Evolutionary conservation across 2,329 filamentous ascomycete genomes (phyloP).

Genomic region (Aspergillus hortae): DNA sequence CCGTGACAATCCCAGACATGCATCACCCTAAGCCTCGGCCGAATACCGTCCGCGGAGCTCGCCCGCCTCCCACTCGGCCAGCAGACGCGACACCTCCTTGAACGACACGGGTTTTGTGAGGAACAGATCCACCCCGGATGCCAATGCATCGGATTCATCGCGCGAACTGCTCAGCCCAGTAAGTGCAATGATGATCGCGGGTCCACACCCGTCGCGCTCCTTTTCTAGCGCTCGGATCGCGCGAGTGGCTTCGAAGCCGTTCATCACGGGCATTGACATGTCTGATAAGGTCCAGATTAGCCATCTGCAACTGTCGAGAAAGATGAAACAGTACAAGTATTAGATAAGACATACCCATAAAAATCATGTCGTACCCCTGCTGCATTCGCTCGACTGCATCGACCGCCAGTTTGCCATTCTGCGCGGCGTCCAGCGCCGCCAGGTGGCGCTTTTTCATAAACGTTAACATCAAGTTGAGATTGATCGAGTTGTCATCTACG

Average conservation of each 20-base stretch:
- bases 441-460: slow-evolving; percentile 40
- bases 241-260: slow-evolving; percentile 46
- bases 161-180: slow-evolving; percentile 44
- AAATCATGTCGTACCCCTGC: slow-evolving; percentile 42
- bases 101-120: slow-evolving; percentile 48
- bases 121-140: slow-evolving; percentile 45
- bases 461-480: slow-evolving; percentile 43
- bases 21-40: not conserved
- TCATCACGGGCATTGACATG: slow-evolving; percentile 48
- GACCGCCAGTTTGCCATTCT: slow-evolving; percentile 43
- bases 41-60: slow-evolving; percentile 1
- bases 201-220: slow-evolving; percentile 27
- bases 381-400: slow-evolving; percentile 32
- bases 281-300: slow-evolving; percentile 20
- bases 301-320: too few species aligned
- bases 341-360: slow-evolving; percentile 35
- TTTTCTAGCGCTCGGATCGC: slow-evolving; percentile 43
- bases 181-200: slow-evolving; percentile 43
- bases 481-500: slow-evolving; percentile 47
- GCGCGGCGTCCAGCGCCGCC: slow-evolving; percentile 34
- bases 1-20: not conserved
- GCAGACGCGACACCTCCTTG: slow-evolving; percentile 39
- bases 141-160: slow-evolving; percentile 42
- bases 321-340: too few species aligned
- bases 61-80: slow-evolving; percentile 31